Base-by-base conservation (phyloP, 2,329 filamentous ascomycete species). In the Alternaria arborescens region DNA sequence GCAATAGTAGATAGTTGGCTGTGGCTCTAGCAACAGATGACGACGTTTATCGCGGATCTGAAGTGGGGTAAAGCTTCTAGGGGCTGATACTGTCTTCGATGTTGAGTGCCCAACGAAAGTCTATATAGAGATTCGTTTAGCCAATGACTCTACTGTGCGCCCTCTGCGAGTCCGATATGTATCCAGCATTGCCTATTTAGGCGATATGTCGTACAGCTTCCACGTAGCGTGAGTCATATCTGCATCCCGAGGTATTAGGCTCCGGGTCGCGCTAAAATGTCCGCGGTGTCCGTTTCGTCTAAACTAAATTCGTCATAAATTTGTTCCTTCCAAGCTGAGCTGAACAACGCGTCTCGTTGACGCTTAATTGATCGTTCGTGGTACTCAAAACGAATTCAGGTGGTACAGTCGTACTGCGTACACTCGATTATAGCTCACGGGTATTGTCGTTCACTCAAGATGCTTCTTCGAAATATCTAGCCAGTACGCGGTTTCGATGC, bases 401-500 rank as follows among this genome's bases (percentile, higher is more conserved):
- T 32, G 14, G 11, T 52, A 47, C 26, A 47, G 18, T 26, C 24
- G 26, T 55, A 36, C 26, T 48, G 20, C n/a, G 28, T 51, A 41
- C 41, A 52, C 41, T 30, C 16, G 41, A 26, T 8, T 20, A 41
- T 5, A 22, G 34, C 34, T 41, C 24, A 26, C 26, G 30, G 36
- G 22, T 26, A 54, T 40, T 18, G 36, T 36, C 34, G 11, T 40
- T 40, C 28, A 58, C 10, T 57, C 58, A 71, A 22, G 57, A 48
- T 8, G 34, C 34, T n/a, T 57, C 43, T 0, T 66, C 38, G 73
- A 82, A 89, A 70, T 85, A 89, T 61, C 71, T 75, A 50, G 76
- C 70, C 16, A 86, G 73, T 61, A 92, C 81, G 73, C 86, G 84
- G 65, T 87, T 79, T 55, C 86, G 83, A 80, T 94, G 91, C 71